Evolutionary conservation across 2,329 filamentous ascomycete species (phyloP).

Genomic region (Xylaria sp.): DNA sequence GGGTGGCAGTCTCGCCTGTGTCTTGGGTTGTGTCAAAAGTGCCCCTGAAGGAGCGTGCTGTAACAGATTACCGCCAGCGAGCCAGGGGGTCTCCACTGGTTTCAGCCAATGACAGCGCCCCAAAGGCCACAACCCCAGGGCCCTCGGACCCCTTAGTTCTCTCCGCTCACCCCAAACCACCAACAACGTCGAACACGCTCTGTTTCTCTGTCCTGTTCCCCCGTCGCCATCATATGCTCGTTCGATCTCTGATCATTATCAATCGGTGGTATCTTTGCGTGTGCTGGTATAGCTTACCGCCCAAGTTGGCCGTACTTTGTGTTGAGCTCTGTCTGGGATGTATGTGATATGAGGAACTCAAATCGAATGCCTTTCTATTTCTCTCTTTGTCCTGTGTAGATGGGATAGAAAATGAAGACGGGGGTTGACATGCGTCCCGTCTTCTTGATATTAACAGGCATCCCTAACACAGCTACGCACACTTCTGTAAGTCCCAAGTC

Average conservation of each 20-base stretch:
- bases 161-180: background rate
- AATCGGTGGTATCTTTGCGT: background rate
- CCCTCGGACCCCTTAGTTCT: slow-evolving; percentile 1
- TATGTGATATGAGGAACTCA: background rate
- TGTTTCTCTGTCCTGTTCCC: slow-evolving; percentile 6
- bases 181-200: slow-evolving; percentile 21
- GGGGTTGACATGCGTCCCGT: background rate
- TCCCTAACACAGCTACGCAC: slow-evolving; percentile 1
- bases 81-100: slow-evolving; percentile 12
- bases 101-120: slow-evolving; percentile 19
- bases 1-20: slow-evolving; percentile 33
- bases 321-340: background rate
- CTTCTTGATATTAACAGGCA: background rate
- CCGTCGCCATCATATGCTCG: slow-evolving; percentile 1
- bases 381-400: background rate
- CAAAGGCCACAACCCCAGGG: background rate
- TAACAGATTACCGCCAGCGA: slow-evolving; percentile 44
- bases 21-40: slow-evolving; percentile 51
- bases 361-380: background rate
- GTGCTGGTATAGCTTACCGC: background rate
- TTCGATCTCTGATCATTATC: slow-evolving; percentile 1
- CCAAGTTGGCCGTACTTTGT: slow-evolving; percentile 3
- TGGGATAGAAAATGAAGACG: background rate
- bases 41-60: slow-evolving; percentile 54
- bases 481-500: background rate